These are phyloP conservation scores for Cercophora scortea DNA, from an alignment of 495 filamentous ascomycete species.

Conservation along the genomic window DNA sequence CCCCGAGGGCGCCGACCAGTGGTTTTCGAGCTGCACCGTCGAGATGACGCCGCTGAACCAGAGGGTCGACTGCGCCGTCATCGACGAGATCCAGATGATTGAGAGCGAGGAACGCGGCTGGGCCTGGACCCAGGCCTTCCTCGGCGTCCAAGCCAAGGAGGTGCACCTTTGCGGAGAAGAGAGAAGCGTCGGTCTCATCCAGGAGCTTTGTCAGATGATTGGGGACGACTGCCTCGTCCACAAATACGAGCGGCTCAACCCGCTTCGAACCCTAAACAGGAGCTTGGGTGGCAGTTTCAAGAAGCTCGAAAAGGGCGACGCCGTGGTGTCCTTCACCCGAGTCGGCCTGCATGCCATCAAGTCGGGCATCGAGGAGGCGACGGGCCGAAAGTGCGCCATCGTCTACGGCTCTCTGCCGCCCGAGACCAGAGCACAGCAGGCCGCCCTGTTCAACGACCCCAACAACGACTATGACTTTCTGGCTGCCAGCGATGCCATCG, in stretches of 20 bases:
- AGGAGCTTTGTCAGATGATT: constrained; percentile 66
- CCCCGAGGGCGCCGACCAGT: constrained; percentile 36
- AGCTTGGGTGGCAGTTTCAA: constrained; percentile 56
- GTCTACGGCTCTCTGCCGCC: constrained; percentile 91
- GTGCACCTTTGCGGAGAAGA: constrained; percentile 92
- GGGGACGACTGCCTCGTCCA: constrained; percentile 80
- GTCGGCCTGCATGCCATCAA: constrained; percentile 76
- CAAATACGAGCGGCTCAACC: constrained; percentile 73
- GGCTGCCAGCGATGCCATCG: constrained; percentile 91
- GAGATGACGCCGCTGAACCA: constrained; percentile 81
- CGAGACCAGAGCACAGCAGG: constrained; percentile 86
- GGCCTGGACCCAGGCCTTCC: constrained; percentile 93
- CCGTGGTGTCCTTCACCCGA: constrained; percentile 77
- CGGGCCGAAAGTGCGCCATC: constrained; percentile 74
- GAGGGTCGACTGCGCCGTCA: constrained; percentile 79
- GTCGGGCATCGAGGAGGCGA: constrained; percentile 62
- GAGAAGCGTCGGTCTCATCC: constrained; percentile 70
- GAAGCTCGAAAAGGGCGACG: constrained; percentile 80
- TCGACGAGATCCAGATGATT: constrained; percentile 99
- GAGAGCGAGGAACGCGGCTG: constrained; percentile 72
- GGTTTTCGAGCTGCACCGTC: constrained; percentile 80
- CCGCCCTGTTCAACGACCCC: constrained; percentile 85
- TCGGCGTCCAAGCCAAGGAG: constrained; percentile 79
- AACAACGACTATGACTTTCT: constrained; percentile 91
- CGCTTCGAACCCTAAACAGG: constrained; percentile 53